A percentile compares a stretch with the other conserved stretches of the same genome.
Conservation (phyloP, 2,329 filamentous ascomycete species). For the Colletotrichum scovillei region DNA sequence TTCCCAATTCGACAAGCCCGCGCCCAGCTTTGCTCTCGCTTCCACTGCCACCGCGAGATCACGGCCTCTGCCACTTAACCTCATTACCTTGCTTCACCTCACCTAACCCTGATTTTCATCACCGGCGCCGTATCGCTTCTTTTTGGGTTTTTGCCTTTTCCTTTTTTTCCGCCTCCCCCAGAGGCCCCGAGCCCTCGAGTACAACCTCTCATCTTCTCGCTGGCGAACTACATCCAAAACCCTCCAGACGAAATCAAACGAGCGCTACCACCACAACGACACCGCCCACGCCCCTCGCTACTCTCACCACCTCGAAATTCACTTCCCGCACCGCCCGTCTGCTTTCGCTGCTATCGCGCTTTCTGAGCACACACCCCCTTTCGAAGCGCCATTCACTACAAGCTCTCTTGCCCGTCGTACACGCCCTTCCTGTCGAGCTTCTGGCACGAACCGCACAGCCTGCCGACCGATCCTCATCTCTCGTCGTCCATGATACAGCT, state of each 20-base stretch:
- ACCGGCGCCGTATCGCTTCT: constrained; percentile 14
- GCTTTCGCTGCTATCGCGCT: constrained; percentile 19
- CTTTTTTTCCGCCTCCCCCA: constrained; percentile 4
- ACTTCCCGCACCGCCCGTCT: constrained; percentile 5
- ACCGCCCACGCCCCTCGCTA: background rate
- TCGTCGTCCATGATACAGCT: constrained; percentile 31
- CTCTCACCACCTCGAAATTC: background rate
- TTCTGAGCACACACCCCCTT: constrained; percentile 24
- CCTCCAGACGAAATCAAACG: constrained; percentile 20
- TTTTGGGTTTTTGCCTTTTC: background rate
- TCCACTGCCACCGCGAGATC: constrained; percentile 8
- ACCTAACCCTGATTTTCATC: constrained; percentile 5
- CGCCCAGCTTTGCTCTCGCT: constrained; percentile 23
- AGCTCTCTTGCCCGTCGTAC: constrained; percentile 20
- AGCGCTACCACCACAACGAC: constrained; percentile 28
- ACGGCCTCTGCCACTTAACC: background rate
- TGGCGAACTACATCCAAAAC: constrained; percentile 23
- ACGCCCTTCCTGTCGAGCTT: constrained; percentile 26
- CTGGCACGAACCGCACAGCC: constrained; percentile 34
- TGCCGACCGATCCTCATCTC: constrained; percentile 12
- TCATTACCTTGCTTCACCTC: constrained; percentile 11
- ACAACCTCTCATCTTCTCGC: background rate
- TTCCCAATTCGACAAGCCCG: constrained; percentile 11
- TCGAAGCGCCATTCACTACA: constrained; percentile 27
- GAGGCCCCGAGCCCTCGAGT: constrained; percentile 16